A percentile compares a stretch with the other conserved stretches of the same genome.
phyloP scores from a whole-genome alignment of 2,329 filamentous ascomycete species.

The Ceratocystis variospora region DNA sequence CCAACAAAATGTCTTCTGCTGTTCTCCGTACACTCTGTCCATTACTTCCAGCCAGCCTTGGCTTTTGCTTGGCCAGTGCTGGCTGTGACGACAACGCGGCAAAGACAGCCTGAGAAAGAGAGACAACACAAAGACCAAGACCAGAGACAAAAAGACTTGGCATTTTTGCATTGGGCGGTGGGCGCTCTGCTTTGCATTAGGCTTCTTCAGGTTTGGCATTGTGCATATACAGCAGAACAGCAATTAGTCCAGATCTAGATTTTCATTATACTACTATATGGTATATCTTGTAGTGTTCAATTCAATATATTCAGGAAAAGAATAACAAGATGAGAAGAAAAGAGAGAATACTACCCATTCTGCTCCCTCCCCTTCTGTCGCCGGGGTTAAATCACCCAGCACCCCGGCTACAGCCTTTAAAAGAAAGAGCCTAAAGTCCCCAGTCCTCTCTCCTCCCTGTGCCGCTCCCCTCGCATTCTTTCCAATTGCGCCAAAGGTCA shows the following conservation, averaged over 20 bases:
- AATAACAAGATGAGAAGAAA: neutral
- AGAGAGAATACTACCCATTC: neutral
- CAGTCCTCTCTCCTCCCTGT: neutral
- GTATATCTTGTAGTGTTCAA: neutral
- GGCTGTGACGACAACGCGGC: constrained; percentile 1
- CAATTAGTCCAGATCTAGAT: no score
- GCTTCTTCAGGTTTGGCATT: no score
- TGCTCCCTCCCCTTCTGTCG: neutral
- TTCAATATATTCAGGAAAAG: neutral
- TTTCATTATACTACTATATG: no score
- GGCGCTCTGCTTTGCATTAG: no score
- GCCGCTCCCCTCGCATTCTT: no score
- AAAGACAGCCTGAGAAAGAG: neutral
- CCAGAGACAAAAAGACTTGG: no score
- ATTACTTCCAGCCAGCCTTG: neutral
- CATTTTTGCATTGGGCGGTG: neutral
- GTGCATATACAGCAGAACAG: no score
- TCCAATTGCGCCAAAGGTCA: no score
- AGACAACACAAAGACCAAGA: no score
- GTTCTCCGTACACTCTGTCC: neutral
- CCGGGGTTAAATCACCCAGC: constrained; percentile 1
- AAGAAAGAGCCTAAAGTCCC: constrained; percentile 2
- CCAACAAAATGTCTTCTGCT: no score
- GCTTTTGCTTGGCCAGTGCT: neutral
- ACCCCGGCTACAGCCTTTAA: neutral